Evolutionary conservation across 306 rosid species (phyloP).

Genomic region (Gynostemma pentaphyllum): DNA sequence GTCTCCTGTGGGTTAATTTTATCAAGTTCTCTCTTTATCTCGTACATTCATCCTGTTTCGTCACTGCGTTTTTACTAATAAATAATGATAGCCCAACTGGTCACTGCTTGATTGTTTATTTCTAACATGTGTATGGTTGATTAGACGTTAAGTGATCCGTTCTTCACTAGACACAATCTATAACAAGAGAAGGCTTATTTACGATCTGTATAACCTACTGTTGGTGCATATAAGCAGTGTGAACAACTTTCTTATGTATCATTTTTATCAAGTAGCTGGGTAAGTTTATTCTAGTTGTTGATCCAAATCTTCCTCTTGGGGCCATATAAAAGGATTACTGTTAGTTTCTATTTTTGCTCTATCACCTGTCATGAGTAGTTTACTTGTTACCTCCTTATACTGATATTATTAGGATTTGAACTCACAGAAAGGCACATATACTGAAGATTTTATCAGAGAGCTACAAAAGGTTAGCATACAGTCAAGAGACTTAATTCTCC

Average conservation of each 20-base stretch:
- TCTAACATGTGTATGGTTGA: not conserved
- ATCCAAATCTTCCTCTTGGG: not conserved
- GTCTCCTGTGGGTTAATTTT: constrained; percentile 4
- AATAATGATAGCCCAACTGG: not conserved
- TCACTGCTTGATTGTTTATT: not conserved
- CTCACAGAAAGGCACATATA: not conserved
- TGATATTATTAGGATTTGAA: not conserved
- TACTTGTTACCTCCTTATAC: no score
- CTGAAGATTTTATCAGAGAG: no score
- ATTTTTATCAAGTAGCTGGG: not conserved
- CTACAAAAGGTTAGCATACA: no score
- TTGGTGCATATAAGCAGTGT: not conserved
- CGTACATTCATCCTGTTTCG: constrained; percentile 2
- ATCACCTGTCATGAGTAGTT: not conserved
- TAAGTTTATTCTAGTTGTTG: not conserved
- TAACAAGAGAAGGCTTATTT: no score
- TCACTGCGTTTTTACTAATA: constrained; percentile 5
- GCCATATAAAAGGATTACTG: not conserved
- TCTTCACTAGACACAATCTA: not conserved
- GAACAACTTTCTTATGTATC: not conserved
- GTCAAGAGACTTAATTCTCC: no score
- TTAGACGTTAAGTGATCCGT: not conserved
- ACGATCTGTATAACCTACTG: not conserved
- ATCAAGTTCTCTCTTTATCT: constrained; percentile 1
- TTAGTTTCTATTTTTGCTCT: not conserved